phyloP scores from a whole-genome alignment of 352 stramenopile genomes.

The Phytopythium oedochilum region DNA sequence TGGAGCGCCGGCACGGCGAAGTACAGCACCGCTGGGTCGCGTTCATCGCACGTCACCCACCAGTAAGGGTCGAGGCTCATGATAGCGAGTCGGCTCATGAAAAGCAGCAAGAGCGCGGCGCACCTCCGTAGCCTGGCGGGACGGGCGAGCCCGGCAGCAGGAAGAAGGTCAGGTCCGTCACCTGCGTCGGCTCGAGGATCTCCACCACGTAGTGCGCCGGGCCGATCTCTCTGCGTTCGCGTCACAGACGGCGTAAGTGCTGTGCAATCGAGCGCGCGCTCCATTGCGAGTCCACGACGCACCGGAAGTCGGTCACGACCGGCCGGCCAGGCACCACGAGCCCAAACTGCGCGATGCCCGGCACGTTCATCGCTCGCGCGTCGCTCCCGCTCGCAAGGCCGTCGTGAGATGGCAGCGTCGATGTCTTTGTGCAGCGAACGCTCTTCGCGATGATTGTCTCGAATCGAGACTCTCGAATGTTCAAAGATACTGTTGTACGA shows the following conservation, averaged over 20 bases:
- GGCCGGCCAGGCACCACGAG: conserved; percentile 61
- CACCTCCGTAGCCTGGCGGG: conserved; percentile 47
- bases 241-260: too few relatives aligned
- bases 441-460: too few relatives aligned
- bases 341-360: conserved; percentile 49
- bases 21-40: conserved; percentile 56
- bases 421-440: not conserved
- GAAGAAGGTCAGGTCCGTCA: conserved; percentile 78
- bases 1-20: conserved; percentile 61
- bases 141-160: conserved; percentile 56
- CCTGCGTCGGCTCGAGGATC: conserved; percentile 45
- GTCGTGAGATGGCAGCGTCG: too few relatives aligned
- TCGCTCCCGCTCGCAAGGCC: too few relatives aligned
- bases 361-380: conserved; percentile 2
- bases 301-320: conserved; percentile 61
- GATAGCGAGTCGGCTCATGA: not conserved
- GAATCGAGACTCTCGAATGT: too few relatives aligned
- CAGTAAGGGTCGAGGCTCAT: too few relatives aligned
- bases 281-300: conserved; percentile 6
- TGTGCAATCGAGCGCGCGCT: too few relatives aligned
- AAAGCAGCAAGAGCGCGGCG: not conserved
- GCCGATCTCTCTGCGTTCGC: conserved; percentile 38
- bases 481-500: not conserved
- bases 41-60: too few relatives aligned
- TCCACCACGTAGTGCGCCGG: conserved; percentile 60